Conservation (phyloP, 805 yeast species). For the Cyberlindnera mrakii region DNA sequence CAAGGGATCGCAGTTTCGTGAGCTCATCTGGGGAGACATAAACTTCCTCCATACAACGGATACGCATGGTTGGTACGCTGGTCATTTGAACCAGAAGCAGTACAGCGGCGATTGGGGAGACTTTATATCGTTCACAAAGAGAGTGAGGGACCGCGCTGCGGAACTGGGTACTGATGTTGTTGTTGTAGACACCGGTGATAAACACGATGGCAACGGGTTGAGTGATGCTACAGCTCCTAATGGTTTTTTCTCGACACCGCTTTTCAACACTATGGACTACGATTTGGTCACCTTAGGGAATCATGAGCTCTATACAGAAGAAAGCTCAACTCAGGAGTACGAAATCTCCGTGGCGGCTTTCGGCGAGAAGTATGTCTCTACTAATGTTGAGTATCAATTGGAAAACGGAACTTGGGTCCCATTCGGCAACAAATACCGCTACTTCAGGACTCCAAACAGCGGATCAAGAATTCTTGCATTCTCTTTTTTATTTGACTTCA, state of each 20-base stretch:
- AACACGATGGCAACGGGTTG: constrained; percentile 91
- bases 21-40: constrained; percentile 61
- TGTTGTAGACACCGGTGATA: constrained; percentile 84
- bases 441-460: constrained; percentile 56
- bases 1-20: constrained; percentile 37
- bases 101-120: constrained; percentile 93
- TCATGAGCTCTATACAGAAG: constrained; percentile 77
- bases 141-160: constrained; percentile 41
- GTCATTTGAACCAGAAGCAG: constrained; percentile 72
- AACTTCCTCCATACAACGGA: constrained; percentile 94
- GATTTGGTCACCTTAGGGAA: constrained; percentile 85
- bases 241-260: constrained; percentile 55
- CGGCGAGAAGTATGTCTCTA: constrained; percentile 60
- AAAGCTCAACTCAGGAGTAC: constrained; percentile 59
- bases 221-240: constrained; percentile 73
- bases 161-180: constrained; percentile 53
- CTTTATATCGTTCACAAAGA: constrained; percentile 59
- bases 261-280: constrained; percentile 60
- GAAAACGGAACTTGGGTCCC: constrained; percentile 43
- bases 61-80: constrained; percentile 95
- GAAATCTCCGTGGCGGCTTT: constrained; percentile 51
- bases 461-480: constrained; percentile 53
- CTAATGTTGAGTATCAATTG: constrained; percentile 58
- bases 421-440: constrained; percentile 62
- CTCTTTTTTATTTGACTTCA: constrained; percentile 77